A percentile compares a stretch with the other conserved stretches of the same genome.
Conservation (phyloP, 768 basidiomycete species). For the Boletus barrowsii region DNA sequence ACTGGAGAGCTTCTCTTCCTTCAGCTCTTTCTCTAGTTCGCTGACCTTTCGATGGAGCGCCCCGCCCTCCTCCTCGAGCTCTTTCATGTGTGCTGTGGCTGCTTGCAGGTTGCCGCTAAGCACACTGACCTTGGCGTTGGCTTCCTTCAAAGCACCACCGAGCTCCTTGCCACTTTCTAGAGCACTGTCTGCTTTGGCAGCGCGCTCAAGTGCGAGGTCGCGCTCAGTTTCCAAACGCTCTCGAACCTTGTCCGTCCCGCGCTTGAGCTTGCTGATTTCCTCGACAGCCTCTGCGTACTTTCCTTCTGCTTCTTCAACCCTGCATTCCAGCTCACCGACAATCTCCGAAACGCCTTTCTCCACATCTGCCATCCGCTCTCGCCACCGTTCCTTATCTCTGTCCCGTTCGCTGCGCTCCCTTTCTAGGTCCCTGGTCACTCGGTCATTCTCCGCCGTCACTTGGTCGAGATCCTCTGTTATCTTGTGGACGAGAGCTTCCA, state of each 20-base stretch:
- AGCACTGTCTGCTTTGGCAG: slow-evolving; percentile 60
- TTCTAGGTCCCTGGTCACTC: slow-evolving; percentile 44
- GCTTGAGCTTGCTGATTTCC: slow-evolving; percentile 39
- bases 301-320: slow-evolving; percentile 50
- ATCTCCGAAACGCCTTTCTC: slow-evolving; percentile 68
- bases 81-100: slow-evolving; percentile 53
- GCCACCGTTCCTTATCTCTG: slow-evolving; percentile 68
- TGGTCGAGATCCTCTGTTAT: slow-evolving; percentile 35
- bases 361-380: slow-evolving; percentile 66
- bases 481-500: slow-evolving; percentile 46
- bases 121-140: slow-evolving; percentile 56
- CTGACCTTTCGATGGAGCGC: slow-evolving; percentile 50
- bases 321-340: slow-evolving; percentile 60
- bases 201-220: slow-evolving; percentile 55
- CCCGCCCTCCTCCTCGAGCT: slow-evolving; percentile 60
- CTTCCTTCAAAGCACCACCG: slow-evolving; percentile 62
- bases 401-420: slow-evolving; percentile 56
- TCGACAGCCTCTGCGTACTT: slow-evolving; percentile 38
- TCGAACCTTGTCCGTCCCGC: slow-evolving; percentile 45
- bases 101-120: slow-evolving; percentile 54
- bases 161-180: slow-evolving; percentile 66
- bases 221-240: slow-evolving; percentile 48
- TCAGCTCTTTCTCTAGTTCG: slow-evolving; percentile 55
- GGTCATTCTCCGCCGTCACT: slow-evolving; percentile 45
- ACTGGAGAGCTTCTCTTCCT: slow-evolving; percentile 46